These are phyloP conservation scores for Lasiosphaeris hirsuta DNA, from an alignment of 495 filamentous ascomycete genomes.

Conservation along the genomic window DNA sequence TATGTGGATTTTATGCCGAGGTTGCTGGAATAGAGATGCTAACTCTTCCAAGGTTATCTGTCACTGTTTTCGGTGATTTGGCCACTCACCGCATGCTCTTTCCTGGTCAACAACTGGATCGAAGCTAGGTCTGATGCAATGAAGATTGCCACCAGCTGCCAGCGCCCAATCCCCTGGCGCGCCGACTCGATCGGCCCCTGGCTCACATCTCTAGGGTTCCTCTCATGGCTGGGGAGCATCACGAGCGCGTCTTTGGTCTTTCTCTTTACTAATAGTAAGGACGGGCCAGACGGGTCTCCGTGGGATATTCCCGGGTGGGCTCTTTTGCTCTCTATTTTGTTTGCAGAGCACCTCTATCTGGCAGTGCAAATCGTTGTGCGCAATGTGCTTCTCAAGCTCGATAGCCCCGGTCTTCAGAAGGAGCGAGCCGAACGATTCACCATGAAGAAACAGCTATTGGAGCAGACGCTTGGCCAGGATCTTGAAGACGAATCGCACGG, in stretches of 20 bases:
- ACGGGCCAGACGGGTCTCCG: constrained; percentile 51
- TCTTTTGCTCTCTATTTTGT: constrained; percentile 76
- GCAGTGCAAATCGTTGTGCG: constrained; percentile 66
- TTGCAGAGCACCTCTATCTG: constrained; percentile 85
- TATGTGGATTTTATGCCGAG: constrained; percentile 5
- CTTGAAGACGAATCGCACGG: constrained; percentile 15
- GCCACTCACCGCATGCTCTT: constrained; percentile 84
- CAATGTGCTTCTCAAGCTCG: constrained; percentile 69
- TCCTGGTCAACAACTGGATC: constrained; percentile 94
- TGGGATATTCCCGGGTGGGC: constrained; percentile 74
- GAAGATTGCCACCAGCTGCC: constrained; percentile 90
- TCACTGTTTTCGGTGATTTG: constrained; percentile 89
- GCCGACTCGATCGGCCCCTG: constrained; percentile 94
- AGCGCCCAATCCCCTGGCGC: constrained; percentile 79
- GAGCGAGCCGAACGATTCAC: constrained; percentile 72
- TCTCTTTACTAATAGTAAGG: constrained; percentile 69
- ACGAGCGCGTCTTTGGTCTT: constrained; percentile 82
- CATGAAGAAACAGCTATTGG: constrained; percentile 68
- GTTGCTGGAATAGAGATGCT: constrained; percentile 11
- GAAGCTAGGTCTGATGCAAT: constrained; percentile 90
- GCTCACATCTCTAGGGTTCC: constrained; percentile 80
- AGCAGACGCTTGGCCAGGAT: constrained; percentile 51
- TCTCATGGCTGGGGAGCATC: constrained; percentile 88
- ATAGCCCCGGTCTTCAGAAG: constrained; percentile 78
- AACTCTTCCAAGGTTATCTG: constrained; percentile 64